These are phyloP conservation scores for Globisporangium yorkense DNA, from an alignment of 352 stramenopile genomes.

Conservation along the genomic window DNA sequence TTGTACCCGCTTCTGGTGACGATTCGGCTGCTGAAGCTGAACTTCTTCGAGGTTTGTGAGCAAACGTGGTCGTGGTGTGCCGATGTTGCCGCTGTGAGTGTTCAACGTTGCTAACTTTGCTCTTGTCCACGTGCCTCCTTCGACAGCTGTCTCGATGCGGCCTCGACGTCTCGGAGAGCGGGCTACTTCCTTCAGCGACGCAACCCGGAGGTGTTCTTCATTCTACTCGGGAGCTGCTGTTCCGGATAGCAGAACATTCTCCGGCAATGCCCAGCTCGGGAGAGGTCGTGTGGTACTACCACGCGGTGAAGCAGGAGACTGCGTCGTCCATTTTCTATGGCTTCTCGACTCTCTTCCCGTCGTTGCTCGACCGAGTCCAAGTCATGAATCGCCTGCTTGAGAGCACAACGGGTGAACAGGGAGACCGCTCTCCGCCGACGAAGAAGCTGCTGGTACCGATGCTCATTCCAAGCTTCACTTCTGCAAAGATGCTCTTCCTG, in stretches of 20 bases:
- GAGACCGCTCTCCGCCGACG: conserved; percentile 20
- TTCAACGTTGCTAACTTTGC: neutral
- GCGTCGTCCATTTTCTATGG: conserved; percentile 73
- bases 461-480: conserved; percentile 80
- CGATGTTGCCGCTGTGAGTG: neutral
- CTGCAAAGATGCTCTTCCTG: conserved; percentile 79
- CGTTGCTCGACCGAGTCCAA: conserved; percentile 64
- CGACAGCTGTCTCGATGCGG: conserved; percentile 64
- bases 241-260: conserved; percentile 57
- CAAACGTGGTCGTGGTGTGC: neutral
- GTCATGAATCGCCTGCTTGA: conserved; percentile 79
- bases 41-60: conserved; percentile 80
- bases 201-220: conserved; percentile 37
- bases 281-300: conserved; percentile 63
- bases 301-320: conserved; percentile 76
- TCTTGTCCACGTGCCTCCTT: conserved; percentile 1
- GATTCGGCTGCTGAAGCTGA: conserved; percentile 75
- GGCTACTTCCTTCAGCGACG: conserved; percentile 27
- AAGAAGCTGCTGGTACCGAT: conserved; percentile 74
- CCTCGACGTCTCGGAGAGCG: conserved; percentile 51
- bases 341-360: conserved; percentile 77
- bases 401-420: conserved; percentile 17
- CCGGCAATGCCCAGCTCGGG: conserved; percentile 18
- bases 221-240: conserved; percentile 61
- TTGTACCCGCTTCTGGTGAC: conserved; percentile 74